Conservation (phyloP, 257 asterid species). For the Catharanthus roseus region DNA sequence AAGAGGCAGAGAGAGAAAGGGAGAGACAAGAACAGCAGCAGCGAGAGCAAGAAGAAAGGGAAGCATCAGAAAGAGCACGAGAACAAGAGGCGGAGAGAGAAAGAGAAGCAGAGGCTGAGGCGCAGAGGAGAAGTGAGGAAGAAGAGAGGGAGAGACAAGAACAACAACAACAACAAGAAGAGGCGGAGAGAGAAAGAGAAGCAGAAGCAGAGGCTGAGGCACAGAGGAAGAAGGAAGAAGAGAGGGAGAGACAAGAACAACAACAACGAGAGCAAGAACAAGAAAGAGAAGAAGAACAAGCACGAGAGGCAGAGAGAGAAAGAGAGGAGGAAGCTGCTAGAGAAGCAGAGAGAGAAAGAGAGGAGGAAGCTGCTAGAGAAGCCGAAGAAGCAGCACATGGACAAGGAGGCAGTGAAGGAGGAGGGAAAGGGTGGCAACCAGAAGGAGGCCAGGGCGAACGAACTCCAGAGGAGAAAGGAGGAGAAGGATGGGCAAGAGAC, state of each 20-base stretch:
- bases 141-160: background rate
- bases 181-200: background rate
- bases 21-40: too few relatives aligned
- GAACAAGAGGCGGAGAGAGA: background rate
- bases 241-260: background rate
- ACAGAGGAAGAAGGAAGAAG: background rate
- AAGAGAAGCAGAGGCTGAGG: background rate
- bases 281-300: background rate
- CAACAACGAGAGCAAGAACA: slow-evolving; percentile 4
- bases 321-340: background rate
- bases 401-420: slow-evolving; percentile 1
- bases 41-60: slow-evolving; percentile 9
- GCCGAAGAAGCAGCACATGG: slow-evolving; percentile 13
- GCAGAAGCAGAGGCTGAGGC: background rate
- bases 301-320: slow-evolving; percentile 8
- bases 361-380: slow-evolving; percentile 5
- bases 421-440: background rate
- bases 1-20: slow-evolving; percentile 6
- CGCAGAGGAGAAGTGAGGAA: background rate
- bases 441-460: slow-evolving; percentile 9
- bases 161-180: background rate
- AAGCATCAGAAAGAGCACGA: slow-evolving; percentile 4
- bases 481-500: too few relatives aligned
- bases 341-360: slow-evolving; percentile 10
- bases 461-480: background rate